Base-by-base conservation (phyloP, 1,284 basidiomycete species). In the Pholiota adiposa region DNA sequence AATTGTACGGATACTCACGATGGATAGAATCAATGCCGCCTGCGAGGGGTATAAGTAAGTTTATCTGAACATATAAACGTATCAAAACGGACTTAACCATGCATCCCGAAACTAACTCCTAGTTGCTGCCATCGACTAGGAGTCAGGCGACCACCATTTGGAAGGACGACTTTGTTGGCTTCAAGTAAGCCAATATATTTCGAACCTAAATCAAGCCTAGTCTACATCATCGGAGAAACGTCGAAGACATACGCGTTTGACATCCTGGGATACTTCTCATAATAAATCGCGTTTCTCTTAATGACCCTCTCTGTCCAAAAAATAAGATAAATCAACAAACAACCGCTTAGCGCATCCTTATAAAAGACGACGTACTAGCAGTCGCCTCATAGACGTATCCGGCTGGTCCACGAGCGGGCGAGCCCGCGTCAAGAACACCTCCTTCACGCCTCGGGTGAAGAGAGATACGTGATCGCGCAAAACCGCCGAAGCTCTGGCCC, bases 401-500 rank as follows among this genome's bases (percentile, higher is more conserved):
- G 81, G 81, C 21, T 73, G 64, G 44, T 78, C 71, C 2, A 77
- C 74, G 16, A 83, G 69, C 6, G 81, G 80, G 7, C 80, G 76
- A 5, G 82, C 82, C 11, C 80, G 81, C 12, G 80, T 77, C 2
- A 80, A 61, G 59, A 82, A 82, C 1, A 77, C 80, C 61, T 84
- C 81, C 60, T 80, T 82, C 59, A 83, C 55, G 7, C 77, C 78
- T 34, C 77, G 82, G 0, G 80, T 82, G 4, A 83, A 70, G 29
- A 31, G 29, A 31, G 29, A 31, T 84, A 84, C 1, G 76, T 82
- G 25, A 81, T 72, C 3, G 75, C 72, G 62, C 80, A 82, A 82
- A 83, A 11, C 81, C 81, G 44, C 82, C 82, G 60, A 80, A 80
- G 67, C 80, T 80, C 64, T 83, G 81, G 0, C 81, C 82, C 49